Evolutionary conservation across 345 rosid species (phyloP).

Genomic region (Draba incana): DNA sequence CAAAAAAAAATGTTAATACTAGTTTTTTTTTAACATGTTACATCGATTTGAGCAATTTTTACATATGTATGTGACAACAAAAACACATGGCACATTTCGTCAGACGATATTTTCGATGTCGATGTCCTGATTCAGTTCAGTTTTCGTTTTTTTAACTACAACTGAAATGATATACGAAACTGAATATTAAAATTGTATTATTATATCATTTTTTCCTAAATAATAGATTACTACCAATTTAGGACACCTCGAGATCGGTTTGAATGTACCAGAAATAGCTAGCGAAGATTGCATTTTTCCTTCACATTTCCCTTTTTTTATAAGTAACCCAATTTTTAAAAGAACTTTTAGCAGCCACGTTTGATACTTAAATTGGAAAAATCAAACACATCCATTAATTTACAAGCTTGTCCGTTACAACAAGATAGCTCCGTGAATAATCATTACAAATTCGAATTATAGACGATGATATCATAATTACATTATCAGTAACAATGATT

Average conservation of each 20-base stretch:
- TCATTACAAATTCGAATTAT: neutral
- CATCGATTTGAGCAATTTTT: constrained; percentile 20
- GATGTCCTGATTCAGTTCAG: constrained; percentile 30
- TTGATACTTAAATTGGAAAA: constrained; percentile 27
- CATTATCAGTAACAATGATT: constrained; percentile 7
- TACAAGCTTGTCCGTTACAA: constrained; percentile 29
- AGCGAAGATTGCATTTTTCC: constrained; percentile 21
- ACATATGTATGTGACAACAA: constrained; percentile 24
- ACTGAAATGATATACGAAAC: neutral
- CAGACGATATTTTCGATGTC: constrained; percentile 38
- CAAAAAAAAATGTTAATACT: too few species aligned
- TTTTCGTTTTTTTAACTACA: constrained; percentile 14
- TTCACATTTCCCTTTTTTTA: constrained; percentile 13
- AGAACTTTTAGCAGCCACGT: constrained; percentile 36
- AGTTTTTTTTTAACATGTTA: too few species aligned
- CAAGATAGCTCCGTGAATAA: constrained; percentile 17
- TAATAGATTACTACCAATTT: constrained; percentile 13
- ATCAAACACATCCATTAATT: constrained; percentile 4
- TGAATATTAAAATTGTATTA: neutral
- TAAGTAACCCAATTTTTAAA: constrained; percentile 13
- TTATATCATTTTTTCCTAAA: constrained; percentile 2
- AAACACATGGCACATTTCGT: constrained; percentile 39
- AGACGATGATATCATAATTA: constrained; percentile 21
- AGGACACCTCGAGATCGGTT: constrained; percentile 18
- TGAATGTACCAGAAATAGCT: constrained; percentile 33